Conservation (phyloP, 495 filamentous ascomycete genomes). For the Penicillium argentinense region DNA sequence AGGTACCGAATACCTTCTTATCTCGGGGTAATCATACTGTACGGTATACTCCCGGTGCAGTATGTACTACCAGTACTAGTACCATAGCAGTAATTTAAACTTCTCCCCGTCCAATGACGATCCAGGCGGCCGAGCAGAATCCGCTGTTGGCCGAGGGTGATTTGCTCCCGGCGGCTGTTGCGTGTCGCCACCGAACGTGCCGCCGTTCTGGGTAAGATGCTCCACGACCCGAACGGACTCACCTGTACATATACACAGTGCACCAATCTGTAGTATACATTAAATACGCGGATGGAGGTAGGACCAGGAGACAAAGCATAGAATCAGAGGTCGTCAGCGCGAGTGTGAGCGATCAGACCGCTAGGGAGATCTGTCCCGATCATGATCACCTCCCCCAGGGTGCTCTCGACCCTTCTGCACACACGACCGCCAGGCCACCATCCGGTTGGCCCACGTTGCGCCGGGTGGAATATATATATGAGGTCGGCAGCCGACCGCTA, state of each 20-base stretch:
- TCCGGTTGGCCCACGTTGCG: conserved; percentile 1
- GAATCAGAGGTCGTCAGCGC: no score
- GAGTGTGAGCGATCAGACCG: no score
- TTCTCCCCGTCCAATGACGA: conserved; percentile 32
- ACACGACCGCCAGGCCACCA: neutral
- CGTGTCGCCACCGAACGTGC: conserved; percentile 30
- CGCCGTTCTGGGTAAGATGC: conserved; percentile 1
- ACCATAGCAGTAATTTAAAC: conserved; percentile 25
- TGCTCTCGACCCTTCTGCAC: neutral
- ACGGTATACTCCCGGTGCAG: neutral
- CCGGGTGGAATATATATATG: no score
- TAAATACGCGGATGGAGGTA: no score
- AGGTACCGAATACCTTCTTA: no score
- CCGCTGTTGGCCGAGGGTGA: conserved; percentile 25
- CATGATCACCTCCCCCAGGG: no score
- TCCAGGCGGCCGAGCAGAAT: conserved; percentile 20
- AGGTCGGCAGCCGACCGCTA: no score
- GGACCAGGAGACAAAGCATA: no score
- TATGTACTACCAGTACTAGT: neutral
- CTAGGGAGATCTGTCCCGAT: no score
- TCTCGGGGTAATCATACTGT: neutral
- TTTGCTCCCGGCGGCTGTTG: conserved; percentile 26
- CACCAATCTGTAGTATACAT: no score
- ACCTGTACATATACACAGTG: no score
- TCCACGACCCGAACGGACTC: no score